Conservation (phyloP, 2,329 filamentous ascomycete species). For the Colletotrichum tofieldiae region DNA sequence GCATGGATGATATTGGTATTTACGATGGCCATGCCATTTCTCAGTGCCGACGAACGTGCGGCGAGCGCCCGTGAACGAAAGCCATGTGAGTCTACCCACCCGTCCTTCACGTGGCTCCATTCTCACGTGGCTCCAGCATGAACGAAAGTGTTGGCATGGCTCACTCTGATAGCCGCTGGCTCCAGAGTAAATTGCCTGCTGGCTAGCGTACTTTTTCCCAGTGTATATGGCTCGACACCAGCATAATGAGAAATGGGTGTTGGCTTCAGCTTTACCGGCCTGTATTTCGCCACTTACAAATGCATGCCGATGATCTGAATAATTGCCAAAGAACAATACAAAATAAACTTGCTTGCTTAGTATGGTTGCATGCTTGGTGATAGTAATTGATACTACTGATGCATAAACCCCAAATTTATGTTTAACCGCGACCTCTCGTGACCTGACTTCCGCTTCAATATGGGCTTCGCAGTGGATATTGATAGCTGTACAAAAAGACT, state of each 20-base stretch:
- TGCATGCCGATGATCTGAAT: not conserved
- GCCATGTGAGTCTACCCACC: not conserved
- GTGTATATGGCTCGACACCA: not conserved
- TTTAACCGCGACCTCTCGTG: too few relatives aligned
- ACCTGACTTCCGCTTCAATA: too few relatives aligned
- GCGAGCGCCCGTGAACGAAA: constrained; percentile 6
- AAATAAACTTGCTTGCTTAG: too few relatives aligned
- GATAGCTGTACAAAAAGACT: too few relatives aligned
- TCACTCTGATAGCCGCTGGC: not conserved
- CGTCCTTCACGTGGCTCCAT: too few relatives aligned
- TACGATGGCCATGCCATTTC: constrained; percentile 21
- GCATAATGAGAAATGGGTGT: not conserved
- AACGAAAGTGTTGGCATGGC: not conserved
- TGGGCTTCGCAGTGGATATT: too few relatives aligned
- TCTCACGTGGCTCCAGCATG: too few relatives aligned
- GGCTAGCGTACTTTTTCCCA: not conserved
- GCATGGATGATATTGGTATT: constrained; percentile 28
- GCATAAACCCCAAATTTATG: too few relatives aligned
- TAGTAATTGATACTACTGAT: too few relatives aligned
- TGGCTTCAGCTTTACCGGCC: too few relatives aligned
- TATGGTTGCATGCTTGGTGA: too few relatives aligned
- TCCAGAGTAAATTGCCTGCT: not conserved
- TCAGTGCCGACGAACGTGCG: not conserved
- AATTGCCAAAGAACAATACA: too few relatives aligned
- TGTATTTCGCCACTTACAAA: not conserved